Evolutionary conservation across 257 asterid species (phyloP), one percentile per base, ranked within the genome.

Genomic region (Petunia axillaris): DNA sequence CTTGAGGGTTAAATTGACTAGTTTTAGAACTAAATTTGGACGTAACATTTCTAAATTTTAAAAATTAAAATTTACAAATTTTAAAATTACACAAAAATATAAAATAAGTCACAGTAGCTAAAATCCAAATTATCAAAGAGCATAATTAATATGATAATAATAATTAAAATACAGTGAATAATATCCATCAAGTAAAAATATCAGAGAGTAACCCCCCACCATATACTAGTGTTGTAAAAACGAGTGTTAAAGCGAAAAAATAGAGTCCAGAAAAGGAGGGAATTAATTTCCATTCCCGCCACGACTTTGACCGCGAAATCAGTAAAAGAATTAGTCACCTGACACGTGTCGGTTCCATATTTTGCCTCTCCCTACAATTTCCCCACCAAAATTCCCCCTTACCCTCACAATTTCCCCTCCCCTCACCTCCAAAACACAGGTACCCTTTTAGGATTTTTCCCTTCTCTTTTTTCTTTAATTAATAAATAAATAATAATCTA

Each of bases 301-400:
- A 84, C 86, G 80, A 70, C 81, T 73, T 68, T 64, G 80, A 82
- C 79, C 86, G 87, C 16, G 75, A 68, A 79, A 77, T 73, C 82
- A 82, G 88, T 82, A 81, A 80, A 67, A 79, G 35, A 75, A 53
- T 68, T 79, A 81, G 84, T 76, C 71, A 68, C 87, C 87, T 8
- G 85, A 90, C 97, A 90, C 93, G 93, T 90, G 92, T 86, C 88
- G 8, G 71, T 60, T 46, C 40, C 6, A 67, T 37, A 16, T 55
- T 25, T 79, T 60, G 16, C 13, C 64, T 41, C 77, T 8, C 64
- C 36, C 58, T 46, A 83, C 13, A 25, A 41, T 76, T 50, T 35
- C 59, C 43, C 6, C 15, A 66, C 54, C 82, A 76, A 25, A 25
- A 25, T 25, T 25, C 35, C 63, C 80, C 79, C 54, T 38, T 7